phyloP scores from a whole-genome alignment of 1,139 yeast species.

The Debaryomyces sp. region DNA sequence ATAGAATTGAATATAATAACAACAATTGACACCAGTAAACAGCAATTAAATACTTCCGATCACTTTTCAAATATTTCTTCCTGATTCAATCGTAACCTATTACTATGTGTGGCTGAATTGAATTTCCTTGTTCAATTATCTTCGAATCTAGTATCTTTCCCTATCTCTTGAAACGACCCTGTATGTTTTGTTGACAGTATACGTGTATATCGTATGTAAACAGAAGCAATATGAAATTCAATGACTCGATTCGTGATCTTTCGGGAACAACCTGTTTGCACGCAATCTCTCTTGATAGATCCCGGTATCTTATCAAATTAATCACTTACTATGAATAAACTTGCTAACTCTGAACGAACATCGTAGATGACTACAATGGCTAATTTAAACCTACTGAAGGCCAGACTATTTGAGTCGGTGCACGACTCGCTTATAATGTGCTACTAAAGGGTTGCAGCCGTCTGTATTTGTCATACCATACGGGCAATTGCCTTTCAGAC shows the following conservation, averaged over 20 bases:
- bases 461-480: neutral
- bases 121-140: neutral
- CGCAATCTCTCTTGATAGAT: neutral
- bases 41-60: slow-evolving; percentile 1
- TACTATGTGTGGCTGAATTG: neutral
- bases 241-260: neutral
- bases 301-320: neutral
- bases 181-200: slow-evolving; percentile 1
- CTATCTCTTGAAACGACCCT: neutral
- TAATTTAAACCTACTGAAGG: slow-evolving; percentile 1
- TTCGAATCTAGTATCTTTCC: neutral
- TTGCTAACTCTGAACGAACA: slow-evolving; percentile 1
- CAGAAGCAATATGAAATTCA: neutral
- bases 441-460: neutral
- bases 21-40: neutral
- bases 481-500: neutral
- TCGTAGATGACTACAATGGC: neutral
- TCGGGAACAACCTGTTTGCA: neutral
- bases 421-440: neutral
- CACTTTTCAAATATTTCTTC: neutral
- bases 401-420: neutral
- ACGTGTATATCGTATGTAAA: slow-evolving; percentile 5
- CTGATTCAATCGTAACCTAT: neutral
- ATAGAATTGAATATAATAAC: neutral
- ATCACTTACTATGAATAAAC: slow-evolving; percentile 3